phyloP scores from a whole-genome alignment of 148 eudicot genomes.

The Rhododendron ferrugineum region DNA sequence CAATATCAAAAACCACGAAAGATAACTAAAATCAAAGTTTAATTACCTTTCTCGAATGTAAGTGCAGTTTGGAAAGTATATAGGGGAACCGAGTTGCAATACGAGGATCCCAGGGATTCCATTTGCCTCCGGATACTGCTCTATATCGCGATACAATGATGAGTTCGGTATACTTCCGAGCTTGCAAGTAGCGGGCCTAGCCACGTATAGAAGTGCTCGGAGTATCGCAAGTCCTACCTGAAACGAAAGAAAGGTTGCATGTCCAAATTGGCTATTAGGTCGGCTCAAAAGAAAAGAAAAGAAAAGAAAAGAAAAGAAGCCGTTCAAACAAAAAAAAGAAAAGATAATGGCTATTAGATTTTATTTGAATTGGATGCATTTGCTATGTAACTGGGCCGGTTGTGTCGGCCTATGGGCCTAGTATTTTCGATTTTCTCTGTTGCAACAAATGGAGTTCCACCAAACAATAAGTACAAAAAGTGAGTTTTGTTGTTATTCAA shows the following conservation, averaged over 20 bases:
- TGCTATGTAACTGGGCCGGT: background rate
- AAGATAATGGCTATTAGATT: too few relatives aligned
- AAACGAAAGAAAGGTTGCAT: background rate
- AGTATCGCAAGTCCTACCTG: constrained; percentile 59
- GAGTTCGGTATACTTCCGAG: constrained; percentile 59
- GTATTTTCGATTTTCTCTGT: too few relatives aligned
- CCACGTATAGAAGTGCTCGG: constrained; percentile 65
- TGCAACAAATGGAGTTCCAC: too few relatives aligned
- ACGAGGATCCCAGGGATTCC: constrained; percentile 46
- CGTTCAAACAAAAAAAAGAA: too few relatives aligned
- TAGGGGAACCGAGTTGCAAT: constrained; percentile 77
- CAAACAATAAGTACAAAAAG: too few relatives aligned
- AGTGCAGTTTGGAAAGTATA: constrained; percentile 57
- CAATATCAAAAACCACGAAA: background rate
- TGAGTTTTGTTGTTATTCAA: too few relatives aligned
- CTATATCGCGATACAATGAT: constrained; percentile 53
- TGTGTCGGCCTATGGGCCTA: too few relatives aligned
- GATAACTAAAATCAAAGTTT: too few relatives aligned
- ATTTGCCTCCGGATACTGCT: constrained; percentile 60
- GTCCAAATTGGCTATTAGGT: background rate
- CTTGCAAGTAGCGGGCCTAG: constrained; percentile 74
- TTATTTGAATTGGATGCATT: too few relatives aligned
- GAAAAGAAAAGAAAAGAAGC: too few relatives aligned
- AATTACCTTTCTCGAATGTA: constrained; percentile 73
- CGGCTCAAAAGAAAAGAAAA: background rate